A percentile compares a stretch with the other conserved stretches of the same genome.
phyloP scores from a whole-genome alignment of 805 yeast genomes.

The Kuraishia floccosa region DNA sequence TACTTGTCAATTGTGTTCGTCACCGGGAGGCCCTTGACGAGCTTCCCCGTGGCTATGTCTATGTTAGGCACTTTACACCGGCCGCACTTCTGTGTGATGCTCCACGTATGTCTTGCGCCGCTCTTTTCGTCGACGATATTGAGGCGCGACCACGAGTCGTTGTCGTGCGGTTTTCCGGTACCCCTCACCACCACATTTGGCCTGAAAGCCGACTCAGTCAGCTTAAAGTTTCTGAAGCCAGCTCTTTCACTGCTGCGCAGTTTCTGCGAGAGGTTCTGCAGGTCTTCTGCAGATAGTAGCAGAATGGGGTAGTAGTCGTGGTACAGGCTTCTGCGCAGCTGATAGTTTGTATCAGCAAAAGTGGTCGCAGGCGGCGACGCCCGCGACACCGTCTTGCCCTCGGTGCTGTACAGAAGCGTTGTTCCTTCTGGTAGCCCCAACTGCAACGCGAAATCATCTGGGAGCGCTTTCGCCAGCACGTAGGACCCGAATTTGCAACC shows the following conservation, averaged over 20 bases:
- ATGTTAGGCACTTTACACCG: conserved; percentile 18
- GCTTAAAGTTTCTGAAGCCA: conserved; percentile 3
- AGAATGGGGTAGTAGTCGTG: conserved; percentile 20
- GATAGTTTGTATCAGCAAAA: conserved; percentile 2
- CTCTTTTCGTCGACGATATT: conserved; percentile 6
- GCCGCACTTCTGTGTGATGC: conserved; percentile 14
- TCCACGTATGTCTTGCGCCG: conserved; percentile 8
- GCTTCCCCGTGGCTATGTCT: conserved; percentile 8
- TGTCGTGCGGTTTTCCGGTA: conserved; percentile 10
- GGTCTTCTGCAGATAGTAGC: conserved; percentile 12
- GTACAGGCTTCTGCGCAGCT: conserved; percentile 10
- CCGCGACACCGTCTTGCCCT: conserved; percentile 14
- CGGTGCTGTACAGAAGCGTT: conserved; percentile 10
- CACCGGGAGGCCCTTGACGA: conserved; percentile 11
- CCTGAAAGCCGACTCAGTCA: conserved; percentile 12
- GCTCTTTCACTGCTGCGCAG: conserved; percentile 5
- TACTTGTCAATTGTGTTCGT: conserved; percentile 13
- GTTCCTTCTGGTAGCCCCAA: conserved; percentile 10
- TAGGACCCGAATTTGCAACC: conserved; percentile 8
- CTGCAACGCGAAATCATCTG: conserved; percentile 7
- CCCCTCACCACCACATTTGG: conserved; percentile 14
- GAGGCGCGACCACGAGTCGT: conserved; percentile 15
- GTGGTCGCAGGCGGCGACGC: conserved; percentile 10
- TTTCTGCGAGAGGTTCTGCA: conserved; percentile 6
- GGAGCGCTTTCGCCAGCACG: conserved; percentile 10